Conservation (phyloP, 139 green algal genomes). For the Chlorella sp. region DNA sequence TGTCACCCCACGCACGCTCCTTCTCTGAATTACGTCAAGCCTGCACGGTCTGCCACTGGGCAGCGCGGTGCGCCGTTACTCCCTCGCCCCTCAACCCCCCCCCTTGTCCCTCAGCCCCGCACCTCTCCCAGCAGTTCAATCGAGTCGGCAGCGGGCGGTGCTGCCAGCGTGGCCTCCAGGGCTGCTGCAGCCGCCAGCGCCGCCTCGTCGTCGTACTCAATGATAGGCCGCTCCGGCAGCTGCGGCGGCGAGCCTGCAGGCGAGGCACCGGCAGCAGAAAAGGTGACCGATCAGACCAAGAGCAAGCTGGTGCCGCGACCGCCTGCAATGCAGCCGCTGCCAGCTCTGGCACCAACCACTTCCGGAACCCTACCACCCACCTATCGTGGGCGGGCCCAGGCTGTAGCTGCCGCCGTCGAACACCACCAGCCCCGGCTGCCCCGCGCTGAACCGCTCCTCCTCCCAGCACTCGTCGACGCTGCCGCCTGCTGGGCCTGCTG, state of each 20-base stretch:
- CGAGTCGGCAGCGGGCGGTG: background rate
- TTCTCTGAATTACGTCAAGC: no score
- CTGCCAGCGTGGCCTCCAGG: conserved; percentile 3
- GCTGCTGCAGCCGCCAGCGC: background rate
- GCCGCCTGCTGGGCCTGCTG: background rate
- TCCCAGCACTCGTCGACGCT: conserved; percentile 42
- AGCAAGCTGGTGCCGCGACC: no score
- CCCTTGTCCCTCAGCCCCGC: background rate
- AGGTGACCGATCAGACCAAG: no score
- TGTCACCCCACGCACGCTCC: no score
- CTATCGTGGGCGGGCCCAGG: conserved; percentile 27
- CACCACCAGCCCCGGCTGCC: conserved; percentile 54
- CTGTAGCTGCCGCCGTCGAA: conserved; percentile 63
- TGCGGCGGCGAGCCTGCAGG: conserved; percentile 1
- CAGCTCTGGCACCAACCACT: no score
- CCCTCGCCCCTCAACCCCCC: background rate
- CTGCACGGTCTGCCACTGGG: no score
- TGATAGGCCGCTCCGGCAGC: background rate
- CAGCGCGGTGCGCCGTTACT: no score
- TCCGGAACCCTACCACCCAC: background rate
- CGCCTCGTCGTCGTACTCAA: conserved; percentile 14
- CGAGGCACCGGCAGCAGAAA: no score
- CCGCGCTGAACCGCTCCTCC: conserved; percentile 29
- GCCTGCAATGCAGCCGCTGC: no score
- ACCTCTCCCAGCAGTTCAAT: background rate